A percentile compares a stretch with the other conserved stretches of the same genome.
Evolutionary conservation across 2,329 filamentous ascomycete species (phyloP).

Genomic region (Didymosphaeria variabile): DNA sequence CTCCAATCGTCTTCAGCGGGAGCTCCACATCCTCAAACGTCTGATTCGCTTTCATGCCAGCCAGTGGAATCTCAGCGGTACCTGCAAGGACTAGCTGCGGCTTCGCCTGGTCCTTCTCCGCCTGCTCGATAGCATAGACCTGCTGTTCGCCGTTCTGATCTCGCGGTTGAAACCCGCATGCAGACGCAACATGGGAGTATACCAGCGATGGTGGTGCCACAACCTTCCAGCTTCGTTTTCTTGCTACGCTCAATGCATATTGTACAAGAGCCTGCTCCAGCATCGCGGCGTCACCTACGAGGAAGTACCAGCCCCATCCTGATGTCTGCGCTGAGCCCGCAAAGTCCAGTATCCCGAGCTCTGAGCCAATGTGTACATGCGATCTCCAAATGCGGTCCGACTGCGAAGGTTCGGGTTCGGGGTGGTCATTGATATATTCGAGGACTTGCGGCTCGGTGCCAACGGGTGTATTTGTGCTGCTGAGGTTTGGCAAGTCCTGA

Average conservation of each 20-base stretch:
- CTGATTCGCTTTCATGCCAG: constrained; percentile 83
- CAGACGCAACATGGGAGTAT: constrained; percentile 87
- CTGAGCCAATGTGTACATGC: constrained; percentile 85
- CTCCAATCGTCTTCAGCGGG: constrained; percentile 81
- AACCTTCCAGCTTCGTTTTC: constrained; percentile 77
- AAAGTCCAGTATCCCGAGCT: constrained; percentile 93
- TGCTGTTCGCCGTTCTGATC: constrained; percentile 93
- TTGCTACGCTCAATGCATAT: constrained; percentile 80
- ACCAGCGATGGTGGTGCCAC: constrained; percentile 90
- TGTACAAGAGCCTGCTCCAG: constrained; percentile 94
- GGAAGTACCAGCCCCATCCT: constrained; percentile 98
- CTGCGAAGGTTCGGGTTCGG: constrained; percentile 44
- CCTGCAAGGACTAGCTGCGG: constrained; percentile 81
- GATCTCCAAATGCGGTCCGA: constrained; percentile 68
- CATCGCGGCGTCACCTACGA: constrained; percentile 88
- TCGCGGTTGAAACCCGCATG: constrained; percentile 93
- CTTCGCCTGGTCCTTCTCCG: constrained; percentile 65
- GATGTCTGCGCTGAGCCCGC: constrained; percentile 79
- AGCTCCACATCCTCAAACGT: constrained; percentile 71
- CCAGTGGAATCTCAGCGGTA: constrained; percentile 94
- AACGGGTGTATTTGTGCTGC: constrained; percentile 76
- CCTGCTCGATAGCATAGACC: constrained; percentile 81
- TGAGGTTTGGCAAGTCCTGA: constrained; percentile 85
- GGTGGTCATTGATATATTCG: constrained; percentile 81
- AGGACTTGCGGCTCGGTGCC: constrained; percentile 72